phyloP scores from a whole-genome alignment of 176 grass and related monocot genomes.

The Oryza rufipogon region DNA sequence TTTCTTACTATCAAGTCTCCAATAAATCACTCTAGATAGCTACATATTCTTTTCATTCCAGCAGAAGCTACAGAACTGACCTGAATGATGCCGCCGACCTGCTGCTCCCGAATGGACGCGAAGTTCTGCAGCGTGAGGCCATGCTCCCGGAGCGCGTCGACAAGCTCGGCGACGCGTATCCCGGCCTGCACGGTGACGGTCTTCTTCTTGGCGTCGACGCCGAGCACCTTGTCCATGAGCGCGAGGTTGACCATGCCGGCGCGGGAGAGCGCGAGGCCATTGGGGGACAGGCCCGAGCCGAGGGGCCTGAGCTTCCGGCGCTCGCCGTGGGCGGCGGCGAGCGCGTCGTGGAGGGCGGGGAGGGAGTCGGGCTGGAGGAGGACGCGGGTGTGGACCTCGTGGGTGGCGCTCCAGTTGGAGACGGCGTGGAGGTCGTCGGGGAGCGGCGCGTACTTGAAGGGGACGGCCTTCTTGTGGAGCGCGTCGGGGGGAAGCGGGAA shows the following conservation, averaged over 20 bases:
- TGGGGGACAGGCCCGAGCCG: conserved; percentile 81
- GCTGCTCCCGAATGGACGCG: conserved; percentile 89
- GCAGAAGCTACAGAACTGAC: conserved; percentile 35
- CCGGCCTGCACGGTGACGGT: conserved; percentile 79
- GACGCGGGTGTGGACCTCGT: conserved; percentile 83
- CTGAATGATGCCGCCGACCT: conserved; percentile 86
- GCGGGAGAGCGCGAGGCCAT: conserved; percentile 74
- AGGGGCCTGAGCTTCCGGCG: conserved; percentile 68
- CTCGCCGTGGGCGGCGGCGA: neutral
- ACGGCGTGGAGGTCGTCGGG: conserved; percentile 84
- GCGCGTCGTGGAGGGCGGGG: conserved; percentile 57
- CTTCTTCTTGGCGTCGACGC: conserved; percentile 73
- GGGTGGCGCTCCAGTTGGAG: conserved; percentile 93
- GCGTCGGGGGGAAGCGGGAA: conserved; percentile 65
- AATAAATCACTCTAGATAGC: neutral
- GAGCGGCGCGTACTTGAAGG: conserved; percentile 79
- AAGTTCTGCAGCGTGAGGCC: conserved; percentile 95
- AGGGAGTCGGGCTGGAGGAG: conserved; percentile 83
- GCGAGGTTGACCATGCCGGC: conserved; percentile 90
- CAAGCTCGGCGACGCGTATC: conserved; percentile 75
- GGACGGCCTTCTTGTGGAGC: conserved; percentile 87
- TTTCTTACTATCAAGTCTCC: neutral
- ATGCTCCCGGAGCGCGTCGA: conserved; percentile 76
- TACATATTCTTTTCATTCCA: neutral
- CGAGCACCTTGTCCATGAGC: conserved; percentile 89